Evolutionary conservation across 352 stramenopile species (phyloP), one percentile per base, ranked within the genome.

Genomic region (Phytophthora parvispora): DNA sequence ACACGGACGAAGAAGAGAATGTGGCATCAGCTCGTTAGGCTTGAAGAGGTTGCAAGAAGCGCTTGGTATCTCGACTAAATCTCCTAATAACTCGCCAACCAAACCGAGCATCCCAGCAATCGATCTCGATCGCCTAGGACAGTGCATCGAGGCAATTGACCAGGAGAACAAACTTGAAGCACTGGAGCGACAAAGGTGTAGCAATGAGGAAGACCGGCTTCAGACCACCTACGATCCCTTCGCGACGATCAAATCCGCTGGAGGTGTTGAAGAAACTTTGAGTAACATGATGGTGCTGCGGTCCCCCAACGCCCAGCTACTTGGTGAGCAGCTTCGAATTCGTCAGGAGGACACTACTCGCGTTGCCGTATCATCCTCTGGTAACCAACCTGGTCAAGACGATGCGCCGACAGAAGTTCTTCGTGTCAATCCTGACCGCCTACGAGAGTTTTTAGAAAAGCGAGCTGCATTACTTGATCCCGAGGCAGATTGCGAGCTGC

Each of bases 191-290:
- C 57, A 73, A 38, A 47, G 63, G 3, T 38, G 15, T n/a, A 66
- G 54, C 3, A 51, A 67, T 22, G 72, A 69, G 55, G 73, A 64
- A 28, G 50, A 51, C 24, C 63, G 63, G 34, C 36, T 58, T 48
- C 53, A 60, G 48, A 64, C 18, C 28, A 75, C 72, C 4, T 90
- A 90, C 54, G 82, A 90, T 32, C 84, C 84, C 7, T 92, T 92
- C 22, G 69, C 78, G 15, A 61, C 66, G 1, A 90, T 92, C 51
- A 90, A 89, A 66, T 51, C 61, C 27, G 62, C 60, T 4, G 84
- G 84, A 34, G 84, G 84, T 0, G 77, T 92, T 1, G 84, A 90
- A 22, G 72, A 88, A 31, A 78, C 74, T 1, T 28, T 92, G 4
- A 72, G 32, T 0, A 77, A 67, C 29, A 55, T 87, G 25, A 58